Percentiles rank a stretch among this genome's conserved stretches.
phyloP scores from a whole-genome alignment of 2,329 filamentous ascomycete species.

The Scopulariopsis brevicaulis region DNA sequence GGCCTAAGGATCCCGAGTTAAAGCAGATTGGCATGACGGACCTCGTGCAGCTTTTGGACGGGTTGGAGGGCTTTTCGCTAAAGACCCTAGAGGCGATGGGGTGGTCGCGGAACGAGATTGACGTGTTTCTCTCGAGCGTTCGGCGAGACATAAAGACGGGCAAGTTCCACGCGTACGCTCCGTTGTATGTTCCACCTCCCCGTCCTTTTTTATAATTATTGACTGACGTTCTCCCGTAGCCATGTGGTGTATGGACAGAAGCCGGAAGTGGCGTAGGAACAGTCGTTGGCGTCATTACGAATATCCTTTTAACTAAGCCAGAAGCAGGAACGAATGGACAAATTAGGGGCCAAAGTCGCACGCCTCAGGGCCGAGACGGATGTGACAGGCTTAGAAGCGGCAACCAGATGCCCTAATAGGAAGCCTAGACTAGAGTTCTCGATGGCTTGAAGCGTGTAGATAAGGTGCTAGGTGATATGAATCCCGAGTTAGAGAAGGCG shows the following conservation, averaged over 20 bases:
- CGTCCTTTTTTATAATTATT: not conserved
- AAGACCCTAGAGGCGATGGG: slow-evolving; percentile 14
- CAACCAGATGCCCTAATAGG: no score
- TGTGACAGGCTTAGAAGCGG: no score
- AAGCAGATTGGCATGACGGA: slow-evolving; percentile 11
- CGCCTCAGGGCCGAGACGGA: no score
- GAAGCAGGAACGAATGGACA: no score
- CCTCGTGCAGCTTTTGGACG: slow-evolving; percentile 8
- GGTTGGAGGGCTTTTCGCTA: slow-evolving; percentile 13
- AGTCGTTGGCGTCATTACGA: no score
- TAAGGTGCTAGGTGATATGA: no score
- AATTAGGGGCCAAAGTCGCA: no score
- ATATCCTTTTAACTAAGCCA: no score
- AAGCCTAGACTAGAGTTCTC: no score
- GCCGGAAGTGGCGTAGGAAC: not conserved
- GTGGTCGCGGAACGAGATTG: slow-evolving; percentile 14
- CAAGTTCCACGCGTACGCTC: slow-evolving; percentile 13
- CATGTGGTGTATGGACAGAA: slow-evolving; percentile 10
- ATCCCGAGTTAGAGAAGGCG: no score
- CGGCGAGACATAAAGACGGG: slow-evolving; percentile 16
- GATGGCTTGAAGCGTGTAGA: no score
- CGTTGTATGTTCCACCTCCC: slow-evolving; percentile 9
- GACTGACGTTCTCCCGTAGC: not conserved
- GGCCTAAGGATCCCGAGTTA: slow-evolving; percentile 30
- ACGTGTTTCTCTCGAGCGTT: slow-evolving; percentile 15